Percentiles rank a stretch among this genome's conserved stretches.
Evolutionary conservation across 164 flowering plant species (phyloP).

Genomic region (Liriodendron chinense): DNA sequence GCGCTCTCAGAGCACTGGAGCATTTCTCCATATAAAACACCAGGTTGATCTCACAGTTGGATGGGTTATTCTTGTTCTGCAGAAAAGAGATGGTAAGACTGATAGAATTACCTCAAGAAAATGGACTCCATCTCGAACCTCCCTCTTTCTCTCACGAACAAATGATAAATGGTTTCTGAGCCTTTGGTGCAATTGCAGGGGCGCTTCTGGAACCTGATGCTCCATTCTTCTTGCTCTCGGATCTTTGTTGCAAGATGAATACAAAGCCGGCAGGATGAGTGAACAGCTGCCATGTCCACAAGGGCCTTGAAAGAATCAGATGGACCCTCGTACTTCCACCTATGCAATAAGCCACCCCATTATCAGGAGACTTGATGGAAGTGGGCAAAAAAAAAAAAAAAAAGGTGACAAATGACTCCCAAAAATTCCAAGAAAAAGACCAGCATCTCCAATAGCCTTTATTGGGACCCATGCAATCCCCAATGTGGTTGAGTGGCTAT

Average conservation of each 20-base stretch:
- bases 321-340: conserved; percentile 98
- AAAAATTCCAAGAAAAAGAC: not conserved
- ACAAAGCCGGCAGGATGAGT: conserved; percentile 97
- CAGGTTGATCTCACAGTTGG: too few species aligned
- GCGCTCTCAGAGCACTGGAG: too few species aligned
- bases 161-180: conserved; percentile 62
- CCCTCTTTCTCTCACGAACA: conserved; percentile 92
- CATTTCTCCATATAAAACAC: too few species aligned
- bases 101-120: conserved; percentile 63
- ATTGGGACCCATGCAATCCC: not conserved
- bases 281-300: conserved; percentile 98
- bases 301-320: conserved; percentile 97
- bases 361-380: not conserved
- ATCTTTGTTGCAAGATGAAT: conserved; percentile 75
- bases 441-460: not conserved
- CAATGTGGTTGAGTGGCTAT: not conserved
- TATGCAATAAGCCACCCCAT: conserved; percentile 20
- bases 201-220: conserved; percentile 49
- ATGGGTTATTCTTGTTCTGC: not conserved
- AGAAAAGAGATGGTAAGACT: not conserved
- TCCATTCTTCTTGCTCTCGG: conserved; percentile 63
- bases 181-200: conserved; percentile 91
- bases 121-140: conserved; percentile 83
- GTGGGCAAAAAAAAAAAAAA: not conserved
- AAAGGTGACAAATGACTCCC: not conserved